Base-by-base conservation (phyloP, 176 grass and related monocot species). In the Phragmites australis region DNA sequence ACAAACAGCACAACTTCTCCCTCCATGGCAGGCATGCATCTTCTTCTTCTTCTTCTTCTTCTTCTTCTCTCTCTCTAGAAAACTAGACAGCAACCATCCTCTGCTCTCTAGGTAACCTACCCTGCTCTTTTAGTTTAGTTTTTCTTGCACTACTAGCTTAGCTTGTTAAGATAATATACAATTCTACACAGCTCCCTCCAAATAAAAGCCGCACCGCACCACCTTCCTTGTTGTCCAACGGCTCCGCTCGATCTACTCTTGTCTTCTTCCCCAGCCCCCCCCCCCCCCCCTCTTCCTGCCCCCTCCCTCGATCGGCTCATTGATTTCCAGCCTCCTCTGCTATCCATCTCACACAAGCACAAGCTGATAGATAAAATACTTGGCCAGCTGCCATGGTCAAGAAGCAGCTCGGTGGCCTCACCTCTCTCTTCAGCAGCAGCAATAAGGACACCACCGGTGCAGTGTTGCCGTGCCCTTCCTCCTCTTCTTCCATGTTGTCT, bases 371-470 rank as follows among this genome's bases (percentile, higher is more conserved):
- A n/a, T n/a, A n/a, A n/a, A n/a, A n/a, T n/a, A n/a, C n/a, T n/a
- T n/a, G n/a, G n/a, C n/a, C n/a, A n/a, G 66, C 66, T 30, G 26
- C 26, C 41, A 77, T 62, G 74, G 41, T 48, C 9, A 77, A 31
- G 74, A 63, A 48, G 57, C 56, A 68, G 40, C 58, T 45, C 34
- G 74, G 54, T 65, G 57, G 57, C 45, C 53, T 89, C 22, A 44
- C 73, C 26, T 81, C 86, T 46, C 50, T 91, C 61, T 89, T 86
- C 81, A 71, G 47, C 25, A 83, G 55, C 68, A 48, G 50, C 63
- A 85, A 49, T 39, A 82, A 45, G 37, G 37, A 80, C 6, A 46
- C 37, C 6, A 46, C 37, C 47, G 57, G 26, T 30, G 58, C 69
- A 29, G 77, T 51, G 31, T 22, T 46, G 65, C 40, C 8, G 18